These are phyloP conservation scores for Fusarium nematophilum DNA, from an alignment of 2,329 filamentous ascomycete species.

Conservation along the genomic window DNA sequence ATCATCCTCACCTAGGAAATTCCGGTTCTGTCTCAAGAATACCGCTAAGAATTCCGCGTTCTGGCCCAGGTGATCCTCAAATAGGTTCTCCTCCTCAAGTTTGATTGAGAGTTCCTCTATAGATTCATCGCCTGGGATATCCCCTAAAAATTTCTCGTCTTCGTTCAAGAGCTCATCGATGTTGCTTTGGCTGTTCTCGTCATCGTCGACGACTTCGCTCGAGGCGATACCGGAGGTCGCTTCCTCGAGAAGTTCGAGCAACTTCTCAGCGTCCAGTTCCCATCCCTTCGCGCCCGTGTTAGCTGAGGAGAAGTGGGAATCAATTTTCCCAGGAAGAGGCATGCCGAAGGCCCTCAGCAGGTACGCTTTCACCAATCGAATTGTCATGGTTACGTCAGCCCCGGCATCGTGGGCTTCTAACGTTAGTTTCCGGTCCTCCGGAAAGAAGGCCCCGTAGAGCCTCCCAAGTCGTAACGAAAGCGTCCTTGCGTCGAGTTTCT, in stretches of 20 bases:
- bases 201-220: constrained; percentile 16
- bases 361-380: constrained; percentile 10
- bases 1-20: no score
- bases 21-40: no score
- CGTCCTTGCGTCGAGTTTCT: constrained; percentile 1
- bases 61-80: constrained; percentile 16
- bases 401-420: constrained; percentile 10
- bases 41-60: no score
- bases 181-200: constrained; percentile 18
- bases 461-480: constrained; percentile 1
- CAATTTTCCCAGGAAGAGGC: constrained; percentile 14
- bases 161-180: constrained; percentile 25
- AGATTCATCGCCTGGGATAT: constrained; percentile 20
- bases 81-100: constrained; percentile 19
- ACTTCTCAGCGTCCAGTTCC: constrained; percentile 10
- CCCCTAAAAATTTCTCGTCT: constrained; percentile 15
- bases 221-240: constrained; percentile 9
- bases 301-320: constrained; percentile 15
- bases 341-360: constrained; percentile 11
- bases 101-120: constrained; percentile 11
- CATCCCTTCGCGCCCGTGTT: constrained; percentile 8
- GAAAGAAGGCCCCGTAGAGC: constrained; percentile 10
- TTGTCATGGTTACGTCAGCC: constrained; percentile 9
- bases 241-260: constrained; percentile 12
- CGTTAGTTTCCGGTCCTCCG: constrained; percentile 10